These are phyloP conservation scores for Septoria linicola DNA, from an alignment of 2,329 filamentous ascomycete genomes.

Conservation along the genomic window DNA sequence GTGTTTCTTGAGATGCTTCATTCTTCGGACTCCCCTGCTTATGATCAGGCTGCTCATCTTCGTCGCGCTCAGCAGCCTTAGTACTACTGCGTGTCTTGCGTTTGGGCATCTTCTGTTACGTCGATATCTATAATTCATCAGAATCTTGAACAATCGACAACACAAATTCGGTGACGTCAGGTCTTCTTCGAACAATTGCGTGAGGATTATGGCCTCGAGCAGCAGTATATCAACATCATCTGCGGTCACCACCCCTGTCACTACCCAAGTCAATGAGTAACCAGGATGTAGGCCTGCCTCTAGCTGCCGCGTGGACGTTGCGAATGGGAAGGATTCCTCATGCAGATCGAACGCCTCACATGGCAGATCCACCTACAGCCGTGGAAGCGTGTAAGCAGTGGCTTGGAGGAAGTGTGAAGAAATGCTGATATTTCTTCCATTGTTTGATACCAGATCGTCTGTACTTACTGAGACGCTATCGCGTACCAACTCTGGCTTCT, in stretches of 20 bases:
- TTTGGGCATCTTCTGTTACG: neutral
- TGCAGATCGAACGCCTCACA: slow-evolving; percentile 8
- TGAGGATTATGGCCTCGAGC: no score
- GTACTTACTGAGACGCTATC: no score
- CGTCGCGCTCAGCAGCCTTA: neutral
- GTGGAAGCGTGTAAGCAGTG: neutral
- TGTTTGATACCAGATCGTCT: no score
- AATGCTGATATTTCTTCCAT: neutral
- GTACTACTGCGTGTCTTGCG: slow-evolving; percentile 1
- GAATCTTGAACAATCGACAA: neutral
- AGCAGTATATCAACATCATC: neutral
- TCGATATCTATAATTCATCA: neutral
- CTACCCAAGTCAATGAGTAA: neutral
- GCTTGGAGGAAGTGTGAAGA: no score
- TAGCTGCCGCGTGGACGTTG: slow-evolving; percentile 4
- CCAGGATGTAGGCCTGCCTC: slow-evolving; percentile 10
- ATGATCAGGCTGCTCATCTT: neutral
- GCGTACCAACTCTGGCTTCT: no score
- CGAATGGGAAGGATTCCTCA: slow-evolving; percentile 3
- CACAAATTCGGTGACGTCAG: neutral
- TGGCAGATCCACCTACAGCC: neutral
- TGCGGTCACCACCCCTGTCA: neutral
- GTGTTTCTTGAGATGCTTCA: neutral
- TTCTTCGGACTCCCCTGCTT: neutral
- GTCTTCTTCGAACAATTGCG: no score